Percentiles rank a stretch among this genome's conserved stretches.
These are phyloP conservation scores for Euphorbia tirucalli DNA, from an alignment of 345 rosid species.

Conservation along the genomic window DNA sequence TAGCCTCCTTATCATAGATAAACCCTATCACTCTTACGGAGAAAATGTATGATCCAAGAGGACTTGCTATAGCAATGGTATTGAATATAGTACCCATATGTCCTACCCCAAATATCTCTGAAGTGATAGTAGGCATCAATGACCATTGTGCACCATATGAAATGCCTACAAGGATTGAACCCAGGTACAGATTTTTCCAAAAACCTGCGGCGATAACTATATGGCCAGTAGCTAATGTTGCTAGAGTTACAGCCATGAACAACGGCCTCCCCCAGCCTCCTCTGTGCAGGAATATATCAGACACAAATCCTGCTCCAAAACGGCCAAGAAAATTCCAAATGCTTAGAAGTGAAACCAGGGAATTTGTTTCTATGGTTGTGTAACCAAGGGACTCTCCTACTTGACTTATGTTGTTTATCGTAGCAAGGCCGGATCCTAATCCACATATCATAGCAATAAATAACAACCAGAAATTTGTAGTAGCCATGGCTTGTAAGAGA, in stretches of 20 bases:
- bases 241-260: slow-evolving; percentile 67
- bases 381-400: slow-evolving; percentile 81
- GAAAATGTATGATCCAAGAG: slow-evolving; percentile 78
- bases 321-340: slow-evolving; percentile 96
- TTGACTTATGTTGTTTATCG: slow-evolving; percentile 75
- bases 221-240: slow-evolving; percentile 59
- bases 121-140: slow-evolving; percentile 72
- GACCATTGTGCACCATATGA: slow-evolving; percentile 91
- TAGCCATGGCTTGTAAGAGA: slow-evolving; percentile 49
- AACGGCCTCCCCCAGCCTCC: slow-evolving; percentile 73
- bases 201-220: slow-evolving; percentile 69
- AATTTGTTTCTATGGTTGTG: slow-evolving; percentile 49
- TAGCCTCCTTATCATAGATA: slow-evolving; percentile 60
- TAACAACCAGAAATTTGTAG: slow-evolving; percentile 61
- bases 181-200: slow-evolving; percentile 52
- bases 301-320: slow-evolving; percentile 74
- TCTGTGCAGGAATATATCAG: slow-evolving; percentile 62
- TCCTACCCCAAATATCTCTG: slow-evolving; percentile 66
- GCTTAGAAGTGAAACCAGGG: slow-evolving; percentile 71
- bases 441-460: slow-evolving; percentile 74
- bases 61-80: slow-evolving; percentile 77
- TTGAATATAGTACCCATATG: slow-evolving; percentile 92
- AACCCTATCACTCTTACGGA: slow-evolving; percentile 80
- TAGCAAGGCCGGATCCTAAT: slow-evolving; percentile 73
- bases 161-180: slow-evolving; percentile 69